Conservation (phyloP, 1,284 basidiomycete genomes). For the Lentinus polychrous region DNA sequence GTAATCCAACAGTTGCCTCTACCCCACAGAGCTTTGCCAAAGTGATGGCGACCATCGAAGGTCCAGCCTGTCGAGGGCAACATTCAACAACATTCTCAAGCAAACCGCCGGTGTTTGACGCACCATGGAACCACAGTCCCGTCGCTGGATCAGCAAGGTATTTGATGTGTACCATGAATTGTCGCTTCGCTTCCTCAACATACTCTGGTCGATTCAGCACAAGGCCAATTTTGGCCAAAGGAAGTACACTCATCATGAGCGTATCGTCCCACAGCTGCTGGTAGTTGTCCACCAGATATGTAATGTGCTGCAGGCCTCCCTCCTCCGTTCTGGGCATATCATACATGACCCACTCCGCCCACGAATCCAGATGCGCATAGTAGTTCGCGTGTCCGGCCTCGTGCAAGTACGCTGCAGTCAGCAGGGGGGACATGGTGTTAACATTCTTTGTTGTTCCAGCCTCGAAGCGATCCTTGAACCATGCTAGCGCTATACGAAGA, state of each 20-base stretch:
- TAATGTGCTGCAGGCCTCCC: conserved; percentile 56
- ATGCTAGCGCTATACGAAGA: conserved; percentile 42
- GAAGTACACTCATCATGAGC: conserved; percentile 59
- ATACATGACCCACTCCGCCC: conserved; percentile 64
- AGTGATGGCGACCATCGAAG: conserved; percentile 45
- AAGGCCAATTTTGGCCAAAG: conserved; percentile 55
- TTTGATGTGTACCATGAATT: conserved; percentile 49
- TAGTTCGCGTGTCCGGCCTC: conserved; percentile 35
- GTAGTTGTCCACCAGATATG: conserved; percentile 45
- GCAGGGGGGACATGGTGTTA: conserved; percentile 60
- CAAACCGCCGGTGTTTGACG: conserved; percentile 19
- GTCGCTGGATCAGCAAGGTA: conserved; percentile 44
- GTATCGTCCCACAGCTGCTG: conserved; percentile 66
- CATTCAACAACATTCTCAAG: not conserved
- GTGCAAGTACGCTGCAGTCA: conserved; percentile 51
- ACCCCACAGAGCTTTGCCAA: conserved; percentile 53
- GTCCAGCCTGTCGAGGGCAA: conserved; percentile 35
- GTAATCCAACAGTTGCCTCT: conserved; percentile 65
- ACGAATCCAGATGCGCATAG: conserved; percentile 44
- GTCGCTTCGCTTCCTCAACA: conserved; percentile 55
- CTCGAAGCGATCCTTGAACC: conserved; percentile 51
- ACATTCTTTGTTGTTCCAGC: conserved; percentile 62
- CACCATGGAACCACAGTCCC: conserved; percentile 50
- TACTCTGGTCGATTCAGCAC: conserved; percentile 48
- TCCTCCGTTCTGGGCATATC: conserved; percentile 52